Evolutionary conservation across 306 rosid genomes (phyloP), one percentile per base, ranked within the genome.

Genomic region (Fagus sylvatica): DNA sequence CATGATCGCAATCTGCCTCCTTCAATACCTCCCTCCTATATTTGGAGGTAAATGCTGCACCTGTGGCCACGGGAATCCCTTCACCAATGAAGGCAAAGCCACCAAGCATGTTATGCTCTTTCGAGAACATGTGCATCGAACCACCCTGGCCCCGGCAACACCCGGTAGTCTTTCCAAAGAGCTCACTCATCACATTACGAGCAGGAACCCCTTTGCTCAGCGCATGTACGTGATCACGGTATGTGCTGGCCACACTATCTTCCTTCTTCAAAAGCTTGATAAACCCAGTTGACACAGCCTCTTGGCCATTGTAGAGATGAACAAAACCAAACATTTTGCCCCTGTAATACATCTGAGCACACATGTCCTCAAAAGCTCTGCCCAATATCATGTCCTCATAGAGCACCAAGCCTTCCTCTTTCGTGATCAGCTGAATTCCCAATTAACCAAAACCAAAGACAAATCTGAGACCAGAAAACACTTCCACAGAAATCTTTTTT

Each of bases 141-240:
- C 99, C 99, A 5, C 99, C 99, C 80, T 96, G 99, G 74, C 99
- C 99, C 1, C 98, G 91, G 91, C 99, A 96, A 73, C 96, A 90
- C 9, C 99, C 99, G 0, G 99, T 93, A 15, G 96, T 88, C 91
- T 91, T 96, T 53, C 99, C 99, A n/a, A 91, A 96, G 51, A 96
- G 98, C 84, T 96, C 99, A 59, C 99, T 96, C 99, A 96, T 96
- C 79, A 93, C 99, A 7, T 79, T 89, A 11, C 97, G 91, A 57
- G 99, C 88, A 6, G 99, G 85, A 41, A 93, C 99, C 43, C 99
- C 99, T 89, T 96, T 96, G 80, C 99, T 96, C 83, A 96, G 62
- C 0, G 99, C 94, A 82, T 96, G 99, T n/a, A 96, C 99, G 17
- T 96, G 99, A 76, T 96, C 99, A 36, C 99, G 84, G 64, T 96